Conservation (phyloP, 23 red algal genomes). For the Gracilariopsis chorda region DNA sequence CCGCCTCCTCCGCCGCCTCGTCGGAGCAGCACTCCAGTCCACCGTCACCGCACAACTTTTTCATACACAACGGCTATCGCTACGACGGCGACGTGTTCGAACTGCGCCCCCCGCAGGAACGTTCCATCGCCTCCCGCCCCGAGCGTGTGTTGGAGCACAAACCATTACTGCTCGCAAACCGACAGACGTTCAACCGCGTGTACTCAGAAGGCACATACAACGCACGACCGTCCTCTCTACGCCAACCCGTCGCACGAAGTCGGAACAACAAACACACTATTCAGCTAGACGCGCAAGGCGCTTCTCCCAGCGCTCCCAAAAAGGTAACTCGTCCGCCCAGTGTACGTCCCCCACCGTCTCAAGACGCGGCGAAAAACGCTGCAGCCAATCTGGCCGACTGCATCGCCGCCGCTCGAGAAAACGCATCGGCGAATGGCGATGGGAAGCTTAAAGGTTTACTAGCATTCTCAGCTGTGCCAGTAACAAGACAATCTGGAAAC, state of each 20-base stretch:
- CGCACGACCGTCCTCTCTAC: conserved; percentile 50
- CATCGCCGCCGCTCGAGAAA: background rate
- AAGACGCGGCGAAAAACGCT: background rate
- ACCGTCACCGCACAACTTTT: conserved; percentile 54
- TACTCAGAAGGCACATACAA: conserved; percentile 71
- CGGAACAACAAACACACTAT: background rate
- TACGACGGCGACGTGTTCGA: conserved; percentile 69
- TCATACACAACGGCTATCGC: conserved; percentile 76
- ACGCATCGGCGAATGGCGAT: background rate
- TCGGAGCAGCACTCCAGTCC: background rate
- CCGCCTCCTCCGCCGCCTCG: background rate
- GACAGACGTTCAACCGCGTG: conserved; percentile 69
- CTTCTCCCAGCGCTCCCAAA: background rate
- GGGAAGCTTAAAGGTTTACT: conserved; percentile 18
- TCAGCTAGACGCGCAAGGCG: background rate
- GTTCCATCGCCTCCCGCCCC: conserved; percentile 54
- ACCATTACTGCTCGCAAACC: conserved; percentile 43
- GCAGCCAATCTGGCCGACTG: background rate
- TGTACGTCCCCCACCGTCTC: background rate
- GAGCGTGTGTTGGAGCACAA: conserved; percentile 74
- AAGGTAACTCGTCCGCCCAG: conserved; percentile 26
- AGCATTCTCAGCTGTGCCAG: conserved; percentile 7
- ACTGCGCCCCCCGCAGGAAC: conserved; percentile 62
- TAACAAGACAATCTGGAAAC: background rate
- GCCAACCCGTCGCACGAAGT: conserved; percentile 17